Evolutionary conservation across 2,329 filamentous ascomycete species (phyloP).

Genomic region (Bipolaris cookei): DNA sequence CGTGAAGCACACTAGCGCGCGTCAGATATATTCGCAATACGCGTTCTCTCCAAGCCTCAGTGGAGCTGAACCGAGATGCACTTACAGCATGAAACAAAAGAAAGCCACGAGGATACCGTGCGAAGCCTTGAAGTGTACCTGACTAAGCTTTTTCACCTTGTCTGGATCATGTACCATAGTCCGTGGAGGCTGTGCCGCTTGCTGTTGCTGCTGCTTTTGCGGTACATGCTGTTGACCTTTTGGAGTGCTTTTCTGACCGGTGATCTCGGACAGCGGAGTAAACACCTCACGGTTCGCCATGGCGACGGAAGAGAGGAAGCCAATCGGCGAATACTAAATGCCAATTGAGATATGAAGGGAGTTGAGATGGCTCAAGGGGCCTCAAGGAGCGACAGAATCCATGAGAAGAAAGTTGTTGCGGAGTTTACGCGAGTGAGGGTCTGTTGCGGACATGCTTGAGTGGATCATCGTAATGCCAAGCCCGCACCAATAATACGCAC

Average conservation of each 20-base stretch:
- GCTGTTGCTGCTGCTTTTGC: slow-evolving; percentile 32
- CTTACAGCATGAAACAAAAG: slow-evolving; percentile 70
- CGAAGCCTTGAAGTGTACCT: slow-evolving; percentile 60
- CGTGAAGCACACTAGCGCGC: slow-evolving; percentile 70
- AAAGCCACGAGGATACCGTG: slow-evolving; percentile 65
- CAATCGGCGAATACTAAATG: slow-evolving; percentile 1
- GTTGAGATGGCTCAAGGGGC: slow-evolving; percentile 10
- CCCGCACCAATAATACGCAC: slow-evolving; percentile 24
- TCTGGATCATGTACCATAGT: slow-evolving; percentile 21
- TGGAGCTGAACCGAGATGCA: slow-evolving; percentile 3
- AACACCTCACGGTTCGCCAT: slow-evolving; percentile 49
- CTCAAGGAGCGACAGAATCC: slow-evolving; percentile 31
- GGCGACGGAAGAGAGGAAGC: slow-evolving; percentile 13
- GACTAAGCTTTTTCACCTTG: slow-evolving; percentile 50
- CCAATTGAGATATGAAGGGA: slow-evolving; percentile 1
- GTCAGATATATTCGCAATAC: slow-evolving; percentile 11
- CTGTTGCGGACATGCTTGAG: slow-evolving; percentile 15
- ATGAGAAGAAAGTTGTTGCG: slow-evolving; percentile 20
- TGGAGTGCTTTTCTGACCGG: slow-evolving; percentile 43
- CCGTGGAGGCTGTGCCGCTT: slow-evolving; percentile 13
- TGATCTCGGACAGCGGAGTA: slow-evolving; percentile 48
- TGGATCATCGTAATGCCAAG: slow-evolving; percentile 32
- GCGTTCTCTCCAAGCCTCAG: not conserved
- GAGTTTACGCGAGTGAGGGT: slow-evolving; percentile 16
- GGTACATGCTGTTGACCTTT: slow-evolving; percentile 23